phyloP scores from a whole-genome alignment of 192 early-diverging fungal species.

The Coemansia sp. region DNA sequence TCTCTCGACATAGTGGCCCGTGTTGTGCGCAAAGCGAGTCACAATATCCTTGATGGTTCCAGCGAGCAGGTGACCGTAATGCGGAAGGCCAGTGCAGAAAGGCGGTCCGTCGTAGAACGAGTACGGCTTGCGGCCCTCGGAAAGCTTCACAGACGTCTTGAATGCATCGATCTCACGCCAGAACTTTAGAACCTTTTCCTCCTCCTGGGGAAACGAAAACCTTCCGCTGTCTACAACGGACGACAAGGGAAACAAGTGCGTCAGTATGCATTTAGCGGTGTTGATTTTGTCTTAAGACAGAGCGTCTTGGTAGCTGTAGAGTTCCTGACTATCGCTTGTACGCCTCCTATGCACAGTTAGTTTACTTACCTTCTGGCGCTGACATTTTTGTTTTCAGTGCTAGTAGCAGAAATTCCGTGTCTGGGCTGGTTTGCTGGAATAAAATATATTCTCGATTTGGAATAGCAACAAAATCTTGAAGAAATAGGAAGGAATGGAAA shows the following conservation, averaged over 20 bases:
- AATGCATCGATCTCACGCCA: slow-evolving; percentile 99
- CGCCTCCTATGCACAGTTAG: not conserved
- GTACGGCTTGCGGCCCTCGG: slow-evolving; percentile 82
- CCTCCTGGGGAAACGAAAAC: slow-evolving; percentile 90
- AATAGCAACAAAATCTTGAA: not conserved
- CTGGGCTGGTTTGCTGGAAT: not conserved
- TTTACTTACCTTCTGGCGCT: slow-evolving; percentile 15
- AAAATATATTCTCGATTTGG: not conserved
- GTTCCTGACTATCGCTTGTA: not conserved
- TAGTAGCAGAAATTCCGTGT: not conserved
- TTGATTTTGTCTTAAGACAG: not conserved
- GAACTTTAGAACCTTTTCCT: slow-evolving; percentile 88
- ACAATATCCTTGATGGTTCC: slow-evolving; percentile 99
- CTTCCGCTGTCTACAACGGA: slow-evolving; percentile 26
- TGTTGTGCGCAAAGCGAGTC: slow-evolving; percentile 92
- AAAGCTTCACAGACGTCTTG: slow-evolving; percentile 83
- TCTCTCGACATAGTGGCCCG: slow-evolving; percentile 96
- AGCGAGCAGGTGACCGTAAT: slow-evolving; percentile 97
- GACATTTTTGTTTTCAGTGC: slow-evolving; percentile 6
- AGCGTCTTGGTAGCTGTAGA: not conserved
- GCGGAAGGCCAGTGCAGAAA: slow-evolving; percentile 96
- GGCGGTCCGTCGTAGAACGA: slow-evolving; percentile 99
- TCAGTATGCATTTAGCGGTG: not conserved
- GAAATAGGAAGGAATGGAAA: not conserved
- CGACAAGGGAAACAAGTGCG: not conserved